A percentile compares a stretch with the other conserved stretches of the same genome.
Evolutionary conservation across 2,329 filamentous ascomycete species (phyloP).

Genomic region (Seiridium unicorne): DNA sequence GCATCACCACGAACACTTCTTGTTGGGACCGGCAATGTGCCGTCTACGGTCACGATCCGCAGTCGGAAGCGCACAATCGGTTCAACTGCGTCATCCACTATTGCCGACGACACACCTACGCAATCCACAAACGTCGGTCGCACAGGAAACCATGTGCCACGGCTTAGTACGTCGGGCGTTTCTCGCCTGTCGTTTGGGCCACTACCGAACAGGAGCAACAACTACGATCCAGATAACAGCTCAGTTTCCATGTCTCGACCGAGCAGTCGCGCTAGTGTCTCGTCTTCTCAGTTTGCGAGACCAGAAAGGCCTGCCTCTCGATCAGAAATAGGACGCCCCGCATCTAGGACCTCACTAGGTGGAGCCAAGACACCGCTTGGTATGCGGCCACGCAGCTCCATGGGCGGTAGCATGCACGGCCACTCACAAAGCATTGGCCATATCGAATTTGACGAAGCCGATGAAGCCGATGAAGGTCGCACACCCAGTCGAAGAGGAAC

Average conservation of each 20-base stretch:
- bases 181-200: slow-evolving; percentile 64
- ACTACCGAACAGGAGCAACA: slow-evolving; percentile 49
- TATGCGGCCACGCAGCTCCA: slow-evolving; percentile 67
- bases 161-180: slow-evolving; percentile 61
- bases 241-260: slow-evolving; percentile 59
- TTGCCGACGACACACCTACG: slow-evolving; percentile 50
- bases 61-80: slow-evolving; percentile 67
- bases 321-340: slow-evolving; percentile 58
- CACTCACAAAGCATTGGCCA: slow-evolving; percentile 57
- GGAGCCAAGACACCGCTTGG: slow-evolving; percentile 64
- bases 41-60: slow-evolving; percentile 62
- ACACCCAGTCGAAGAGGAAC: slow-evolving; percentile 57
- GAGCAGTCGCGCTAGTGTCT: slow-evolving; percentile 68
- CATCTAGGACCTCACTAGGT: slow-evolving; percentile 62
- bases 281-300: slow-evolving; percentile 27
- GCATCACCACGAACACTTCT: slow-evolving; percentile 66
- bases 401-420: slow-evolving; percentile 62
- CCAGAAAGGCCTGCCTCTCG: slow-evolving; percentile 54
- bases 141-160: slow-evolving; percentile 48
- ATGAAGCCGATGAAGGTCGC: slow-evolving; percentile 44
- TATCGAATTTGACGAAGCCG: slow-evolving; percentile 51
- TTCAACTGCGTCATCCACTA: slow-evolving; percentile 47
- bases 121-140: slow-evolving; percentile 41
- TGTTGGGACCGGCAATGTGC: slow-evolving; percentile 38
- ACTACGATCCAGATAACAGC: slow-evolving; percentile 40